phyloP scores from a whole-genome alignment of 2,329 filamentous ascomycete genomes.

The Trichoderma oligosporum region DNA sequence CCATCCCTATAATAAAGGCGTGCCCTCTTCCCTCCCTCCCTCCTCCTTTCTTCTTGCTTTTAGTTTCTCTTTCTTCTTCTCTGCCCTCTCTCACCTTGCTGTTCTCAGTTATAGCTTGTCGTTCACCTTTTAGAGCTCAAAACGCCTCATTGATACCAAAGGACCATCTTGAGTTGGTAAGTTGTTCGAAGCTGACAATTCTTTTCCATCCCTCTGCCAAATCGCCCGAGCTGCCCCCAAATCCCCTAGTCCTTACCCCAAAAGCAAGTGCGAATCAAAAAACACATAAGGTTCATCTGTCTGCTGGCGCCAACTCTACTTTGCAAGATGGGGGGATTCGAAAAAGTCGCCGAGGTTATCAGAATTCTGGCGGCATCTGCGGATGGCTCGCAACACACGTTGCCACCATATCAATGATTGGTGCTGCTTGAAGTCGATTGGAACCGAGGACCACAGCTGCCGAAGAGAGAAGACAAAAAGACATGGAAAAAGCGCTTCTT shows the following conservation, averaged over 20 bases:
- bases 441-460: background rate
- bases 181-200: constrained; percentile 8
- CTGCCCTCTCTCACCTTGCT: constrained; percentile 26
- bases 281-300: background rate
- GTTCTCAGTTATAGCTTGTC: constrained; percentile 4
- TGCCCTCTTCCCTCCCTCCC: constrained; percentile 20
- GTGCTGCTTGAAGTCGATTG: constrained; percentile 12
- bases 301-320: constrained; percentile 15
- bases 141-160: constrained; percentile 17
- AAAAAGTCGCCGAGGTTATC: constrained; percentile 7
- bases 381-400: background rate
- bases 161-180: constrained; percentile 16
- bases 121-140: constrained; percentile 10
- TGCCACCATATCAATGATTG: background rate
- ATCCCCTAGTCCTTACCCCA: constrained; percentile 3
- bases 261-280: constrained; percentile 10
- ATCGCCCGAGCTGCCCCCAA: background rate
- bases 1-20: constrained; percentile 20
- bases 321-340: constrained; percentile 2
- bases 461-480: background rate
- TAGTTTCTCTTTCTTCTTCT: constrained; percentile 24
- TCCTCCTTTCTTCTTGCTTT: constrained; percentile 18
- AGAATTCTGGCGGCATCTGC: constrained; percentile 11
- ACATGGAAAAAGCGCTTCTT: background rate
- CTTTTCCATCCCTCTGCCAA: background rate